Evolutionary conservation across 352 stramenopile genomes (phyloP), one percentile per base, ranked within the genome.

Genomic region (Phytophthora foliorum): DNA sequence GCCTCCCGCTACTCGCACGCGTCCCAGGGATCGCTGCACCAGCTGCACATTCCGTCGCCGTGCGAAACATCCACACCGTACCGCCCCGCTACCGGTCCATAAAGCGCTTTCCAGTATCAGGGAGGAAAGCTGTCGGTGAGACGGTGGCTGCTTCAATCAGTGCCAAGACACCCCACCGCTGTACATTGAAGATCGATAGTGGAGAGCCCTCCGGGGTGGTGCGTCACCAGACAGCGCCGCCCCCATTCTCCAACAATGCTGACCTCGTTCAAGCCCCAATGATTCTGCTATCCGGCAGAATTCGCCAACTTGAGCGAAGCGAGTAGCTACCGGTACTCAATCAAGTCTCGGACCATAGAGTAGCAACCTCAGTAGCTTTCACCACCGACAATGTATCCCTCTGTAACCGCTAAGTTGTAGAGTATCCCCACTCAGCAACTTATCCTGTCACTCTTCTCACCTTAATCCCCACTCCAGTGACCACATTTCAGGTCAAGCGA

Each of bases 11-110:
- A 72, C 44, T 75, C 65, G 19, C 63, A 50, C 22, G 51, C 46
- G 6, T 78, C 66, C 11, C 66, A 73, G 27, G 52, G 52, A 32
- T 75, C 72, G 13, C 29, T 76, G 22, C 67, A 79, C 17, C 67
- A 76, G 41, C 46, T 76, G 16, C 67, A 79, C 42, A 73, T 73
- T 54, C 52, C 56, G 24, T 79, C 67, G 34, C 67, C 67, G 17
- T 45, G 51, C 29, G 72, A 79, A 27, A 49, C 19, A 25, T 64
- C 55, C 4, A 70, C 65, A 11, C 52, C 63, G 27, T 76, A 76
- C 42, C 57, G 52, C 21, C n/a, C 57, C 17, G 69, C 46, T 49
- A 34, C 34, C 32, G 51, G 41, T 31, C 57, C 45, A 44, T 76
- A 76, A 69, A 61, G 2, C 19, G 14, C 2, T 68, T 36, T 44